A percentile compares a stretch with the other conserved stretches of the same genome.
Evolutionary conservation across 306 rosid species (phyloP).

Genomic region (Ceratonia siliqua): DNA sequence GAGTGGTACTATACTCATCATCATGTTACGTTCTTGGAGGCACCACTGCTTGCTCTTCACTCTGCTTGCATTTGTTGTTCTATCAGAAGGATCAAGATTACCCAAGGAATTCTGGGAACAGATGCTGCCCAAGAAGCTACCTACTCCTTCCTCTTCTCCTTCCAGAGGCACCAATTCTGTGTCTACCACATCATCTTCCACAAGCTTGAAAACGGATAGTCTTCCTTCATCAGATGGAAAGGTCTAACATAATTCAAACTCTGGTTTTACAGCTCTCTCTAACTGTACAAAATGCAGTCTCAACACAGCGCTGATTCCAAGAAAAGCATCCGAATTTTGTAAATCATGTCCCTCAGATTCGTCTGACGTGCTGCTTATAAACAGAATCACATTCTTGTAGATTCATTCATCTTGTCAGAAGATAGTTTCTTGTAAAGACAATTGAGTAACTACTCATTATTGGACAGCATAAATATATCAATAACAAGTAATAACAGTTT

Average conservation of each 20-base stretch:
- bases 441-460: conserved; percentile 31
- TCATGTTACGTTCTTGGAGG: conserved; percentile 63
- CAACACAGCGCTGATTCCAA: conserved; percentile 22
- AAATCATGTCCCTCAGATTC: conserved; percentile 1
- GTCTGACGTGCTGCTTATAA: conserved; percentile 30
- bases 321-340: conserved; percentile 32
- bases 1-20: neutral
- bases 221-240: conserved; percentile 59
- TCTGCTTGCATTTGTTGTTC: conserved; percentile 48
- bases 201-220: conserved; percentile 37
- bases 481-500: conserved; percentile 26
- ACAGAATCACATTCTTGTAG: conserved; percentile 35
- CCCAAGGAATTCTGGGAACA: conserved; percentile 64
- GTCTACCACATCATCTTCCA: conserved; percentile 46
- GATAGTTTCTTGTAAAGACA: conserved; percentile 49
- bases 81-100: conserved; percentile 69
- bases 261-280: neutral
- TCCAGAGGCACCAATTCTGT: conserved; percentile 74
- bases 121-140: conserved; percentile 93
- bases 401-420: conserved; percentile 38
- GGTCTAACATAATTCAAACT: conserved; percentile 42
- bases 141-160: conserved; percentile 84
- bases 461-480: conserved; percentile 27
- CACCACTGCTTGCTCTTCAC: conserved; percentile 54
- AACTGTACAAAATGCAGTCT: conserved; percentile 32